phyloP scores from a whole-genome alignment of 2,329 filamentous ascomycete genomes.

The Cordyceps cicadae region DNA sequence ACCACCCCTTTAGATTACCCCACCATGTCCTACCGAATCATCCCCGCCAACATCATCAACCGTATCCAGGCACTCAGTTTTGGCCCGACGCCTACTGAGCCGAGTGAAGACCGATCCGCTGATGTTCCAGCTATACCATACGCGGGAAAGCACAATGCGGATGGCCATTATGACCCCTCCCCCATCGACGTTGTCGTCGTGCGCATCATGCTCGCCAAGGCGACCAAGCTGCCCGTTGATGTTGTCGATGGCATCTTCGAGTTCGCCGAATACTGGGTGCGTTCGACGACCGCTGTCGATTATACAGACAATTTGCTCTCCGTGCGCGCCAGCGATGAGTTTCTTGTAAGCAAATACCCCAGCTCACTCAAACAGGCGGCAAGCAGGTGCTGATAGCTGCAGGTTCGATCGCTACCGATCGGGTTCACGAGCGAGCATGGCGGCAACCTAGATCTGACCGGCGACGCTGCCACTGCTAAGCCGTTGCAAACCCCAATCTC shows the following conservation, averaged over 20 bases:
- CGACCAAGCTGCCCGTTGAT: slow-evolving; percentile 41
- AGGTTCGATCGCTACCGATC: slow-evolving; percentile 32
- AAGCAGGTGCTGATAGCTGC: not conserved
- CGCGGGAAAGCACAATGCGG: not conserved
- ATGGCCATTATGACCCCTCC: slow-evolving; percentile 26
- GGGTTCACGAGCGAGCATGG: slow-evolving; percentile 25
- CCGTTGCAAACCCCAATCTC: slow-evolving; percentile 19
- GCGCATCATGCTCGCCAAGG: slow-evolving; percentile 38
- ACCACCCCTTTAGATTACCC: not conserved
- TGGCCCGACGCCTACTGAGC: not conserved
- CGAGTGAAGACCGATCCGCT: not conserved
- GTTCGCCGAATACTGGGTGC: slow-evolving; percentile 55
- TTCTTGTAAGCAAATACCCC: slow-evolving; percentile 23
- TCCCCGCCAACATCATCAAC: slow-evolving; percentile 5
- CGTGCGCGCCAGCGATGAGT: slow-evolving; percentile 17
- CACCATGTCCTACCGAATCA: slow-evolving; percentile 9
- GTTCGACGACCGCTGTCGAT: slow-evolving; percentile 30
- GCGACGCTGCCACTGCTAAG: not conserved
- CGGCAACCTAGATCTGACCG: slow-evolving; percentile 5
- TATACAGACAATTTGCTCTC: slow-evolving; percentile 17
- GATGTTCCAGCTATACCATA: not conserved
- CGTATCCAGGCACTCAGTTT: not conserved
- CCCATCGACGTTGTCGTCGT: slow-evolving; percentile 41
- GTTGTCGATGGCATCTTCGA: slow-evolving; percentile 50
- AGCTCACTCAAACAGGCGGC: not conserved